A percentile compares a stretch with the other conserved stretches of the same genome.
Conservation (phyloP, 1,284 basidiomycete genomes). For the Dichomitus squalens region DNA sequence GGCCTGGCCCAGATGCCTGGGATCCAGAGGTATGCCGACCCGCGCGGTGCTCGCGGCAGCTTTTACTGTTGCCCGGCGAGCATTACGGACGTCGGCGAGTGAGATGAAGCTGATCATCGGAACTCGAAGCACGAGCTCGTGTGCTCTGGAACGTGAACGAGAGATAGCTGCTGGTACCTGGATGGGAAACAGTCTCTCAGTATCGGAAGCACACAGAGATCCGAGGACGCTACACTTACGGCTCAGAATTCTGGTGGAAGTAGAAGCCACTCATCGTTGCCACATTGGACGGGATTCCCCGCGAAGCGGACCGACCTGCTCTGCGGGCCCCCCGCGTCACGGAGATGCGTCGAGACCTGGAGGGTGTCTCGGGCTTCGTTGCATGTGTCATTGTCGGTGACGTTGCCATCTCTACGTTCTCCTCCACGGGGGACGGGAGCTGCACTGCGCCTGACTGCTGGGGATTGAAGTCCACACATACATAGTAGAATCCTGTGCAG, state of each 20-base stretch:
- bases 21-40: neutral
- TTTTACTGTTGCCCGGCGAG: constrained; percentile 17
- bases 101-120: constrained; percentile 33
- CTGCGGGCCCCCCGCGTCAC: constrained; percentile 28
- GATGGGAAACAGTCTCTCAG: neutral
- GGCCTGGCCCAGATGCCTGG: neutral
- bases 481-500: constrained; percentile 58
- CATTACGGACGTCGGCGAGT: neutral
- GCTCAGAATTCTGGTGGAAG: constrained; percentile 64
- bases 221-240: constrained; percentile 26
- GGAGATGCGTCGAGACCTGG: constrained; percentile 32
- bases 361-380: constrained; percentile 30
- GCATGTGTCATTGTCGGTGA: constrained; percentile 33
- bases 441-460: constrained; percentile 46
- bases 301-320: constrained; percentile 29
- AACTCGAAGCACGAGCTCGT: constrained; percentile 45
- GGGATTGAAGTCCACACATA: constrained; percentile 51
- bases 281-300: constrained; percentile 34
- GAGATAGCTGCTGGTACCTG: constrained; percentile 47
- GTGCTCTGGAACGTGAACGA: constrained; percentile 42
- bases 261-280: constrained; percentile 90
- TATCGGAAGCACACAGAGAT: neutral
- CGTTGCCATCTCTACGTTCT: constrained; percentile 53
- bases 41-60: constrained; percentile 9
- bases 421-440: constrained; percentile 90